These are phyloP conservation scores for Globisporangium solare DNA, from an alignment of 352 stramenopile genomes.

Conservation along the genomic window DNA sequence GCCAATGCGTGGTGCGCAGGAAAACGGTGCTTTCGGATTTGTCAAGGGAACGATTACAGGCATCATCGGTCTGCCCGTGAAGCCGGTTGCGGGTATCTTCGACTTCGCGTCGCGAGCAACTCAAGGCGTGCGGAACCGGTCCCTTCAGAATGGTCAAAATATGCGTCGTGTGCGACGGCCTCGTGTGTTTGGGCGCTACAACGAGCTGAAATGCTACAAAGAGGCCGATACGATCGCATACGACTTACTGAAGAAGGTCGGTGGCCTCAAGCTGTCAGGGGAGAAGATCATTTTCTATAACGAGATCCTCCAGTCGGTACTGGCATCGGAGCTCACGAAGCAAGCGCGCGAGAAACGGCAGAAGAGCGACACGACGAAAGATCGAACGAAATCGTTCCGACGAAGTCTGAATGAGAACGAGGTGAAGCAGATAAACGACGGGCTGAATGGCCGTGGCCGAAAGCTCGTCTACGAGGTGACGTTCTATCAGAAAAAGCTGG, in stretches of 20 bases:
- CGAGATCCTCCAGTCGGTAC: conserved; percentile 76
- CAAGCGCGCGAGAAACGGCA: conserved; percentile 56
- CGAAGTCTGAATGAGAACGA: conserved; percentile 65
- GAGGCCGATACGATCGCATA: conserved; percentile 85
- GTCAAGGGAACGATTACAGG: conserved; percentile 83
- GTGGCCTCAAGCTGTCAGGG: conserved; percentile 51
- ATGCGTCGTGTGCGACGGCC: conserved; percentile 75
- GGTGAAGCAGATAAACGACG: conserved; percentile 25
- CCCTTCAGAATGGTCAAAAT: conserved; percentile 70
- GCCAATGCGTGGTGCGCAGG: conserved; percentile 76
- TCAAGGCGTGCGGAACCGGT: conserved; percentile 81
- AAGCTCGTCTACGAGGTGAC: conserved; percentile 80
- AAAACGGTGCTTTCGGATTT: conserved; percentile 78
- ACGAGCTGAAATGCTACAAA: conserved; percentile 87
- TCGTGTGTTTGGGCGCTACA: conserved; percentile 86
- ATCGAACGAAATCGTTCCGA: conserved; percentile 67
- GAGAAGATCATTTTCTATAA: conserved; percentile 90
- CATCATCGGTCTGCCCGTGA: conserved; percentile 83
- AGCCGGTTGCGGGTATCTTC: conserved; percentile 85
- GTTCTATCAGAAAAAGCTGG: conserved; percentile 80
- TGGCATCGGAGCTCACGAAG: conserved; percentile 66
- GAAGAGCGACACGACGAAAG: conserved; percentile 52
- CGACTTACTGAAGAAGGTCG: conserved; percentile 74
- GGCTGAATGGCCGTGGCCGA: conserved; percentile 22
- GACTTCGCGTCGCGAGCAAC: conserved; percentile 87